Conservation (phyloP, 352 stramenopile genomes). For the Phytophthora citrophthora region DNA sequence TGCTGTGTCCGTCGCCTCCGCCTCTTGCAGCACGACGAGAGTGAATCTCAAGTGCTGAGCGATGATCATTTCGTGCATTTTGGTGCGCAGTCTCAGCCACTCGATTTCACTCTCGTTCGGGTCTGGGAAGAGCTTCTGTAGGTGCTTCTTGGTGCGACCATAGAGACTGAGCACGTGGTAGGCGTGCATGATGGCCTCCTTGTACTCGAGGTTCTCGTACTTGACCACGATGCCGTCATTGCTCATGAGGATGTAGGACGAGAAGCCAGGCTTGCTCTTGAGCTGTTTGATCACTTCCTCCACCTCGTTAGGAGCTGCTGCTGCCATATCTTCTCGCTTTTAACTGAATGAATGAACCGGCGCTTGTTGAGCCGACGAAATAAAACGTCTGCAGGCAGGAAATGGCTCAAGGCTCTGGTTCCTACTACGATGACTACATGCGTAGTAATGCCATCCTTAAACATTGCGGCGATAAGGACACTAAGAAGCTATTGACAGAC, state of each 20-base stretch:
- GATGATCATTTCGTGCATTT: constrained; percentile 94
- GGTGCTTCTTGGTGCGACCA: constrained; percentile 81
- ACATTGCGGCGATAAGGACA: constrained; percentile 55
- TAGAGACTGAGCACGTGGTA: constrained; percentile 92
- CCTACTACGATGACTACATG: constrained; percentile 89
- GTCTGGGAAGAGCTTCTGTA: constrained; percentile 88
- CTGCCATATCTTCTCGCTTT: constrained; percentile 54
- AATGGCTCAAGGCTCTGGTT: constrained; percentile 49
- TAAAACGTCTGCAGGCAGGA: constrained; percentile 1
- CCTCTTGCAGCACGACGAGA: constrained; percentile 85
- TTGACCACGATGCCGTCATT: constrained; percentile 95
- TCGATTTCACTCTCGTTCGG: constrained; percentile 90
- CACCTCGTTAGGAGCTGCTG: constrained; percentile 89
- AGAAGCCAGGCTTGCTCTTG: constrained; percentile 91
- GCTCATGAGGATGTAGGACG: constrained; percentile 93
- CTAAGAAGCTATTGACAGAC: constrained; percentile 85
- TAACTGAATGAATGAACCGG: not conserved
- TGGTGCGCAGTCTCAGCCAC: constrained; percentile 89
- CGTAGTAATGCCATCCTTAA: constrained; percentile 75
- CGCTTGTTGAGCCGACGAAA: constrained; percentile 8
- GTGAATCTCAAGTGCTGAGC: constrained; percentile 89
- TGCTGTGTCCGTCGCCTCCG: constrained; percentile 38
- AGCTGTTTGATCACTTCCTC: constrained; percentile 93
- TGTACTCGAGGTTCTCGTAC: constrained; percentile 93
- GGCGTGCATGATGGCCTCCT: constrained; percentile 91